These are phyloP conservation scores for Candida neerlandica DNA, from an alignment of 1,139 yeast genomes.

Conservation along the genomic window DNA sequence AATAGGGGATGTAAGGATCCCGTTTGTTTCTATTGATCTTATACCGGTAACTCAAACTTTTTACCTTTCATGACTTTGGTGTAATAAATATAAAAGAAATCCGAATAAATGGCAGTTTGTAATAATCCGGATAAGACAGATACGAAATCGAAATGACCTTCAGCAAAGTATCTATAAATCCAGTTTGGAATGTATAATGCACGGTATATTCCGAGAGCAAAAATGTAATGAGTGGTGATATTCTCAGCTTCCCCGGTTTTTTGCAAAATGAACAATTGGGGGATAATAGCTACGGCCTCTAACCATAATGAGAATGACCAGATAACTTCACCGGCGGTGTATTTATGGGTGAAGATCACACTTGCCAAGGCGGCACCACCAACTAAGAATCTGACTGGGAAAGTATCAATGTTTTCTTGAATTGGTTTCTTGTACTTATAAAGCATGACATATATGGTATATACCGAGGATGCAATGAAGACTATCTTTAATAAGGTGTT, in stretches of 20 bases:
- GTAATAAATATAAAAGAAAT: conserved; percentile 92
- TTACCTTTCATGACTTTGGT: conserved; percentile 76
- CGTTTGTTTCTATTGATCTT: conserved; percentile 13
- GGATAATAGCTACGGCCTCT: conserved; percentile 88
- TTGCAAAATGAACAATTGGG: conserved; percentile 88
- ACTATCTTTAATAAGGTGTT: conserved; percentile 79
- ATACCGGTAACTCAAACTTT: conserved; percentile 78
- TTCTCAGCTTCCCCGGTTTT: conserved; percentile 88
- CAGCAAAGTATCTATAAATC: conserved; percentile 81
- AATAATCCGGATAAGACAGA: conserved; percentile 78
- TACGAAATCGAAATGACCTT: conserved; percentile 68
- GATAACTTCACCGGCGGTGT: conserved; percentile 58
- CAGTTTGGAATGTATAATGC: conserved; percentile 91
- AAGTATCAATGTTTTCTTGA: conserved; percentile 61
- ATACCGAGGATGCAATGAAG: conserved; percentile 73
- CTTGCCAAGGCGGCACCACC: conserved; percentile 64
- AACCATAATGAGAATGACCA: conserved; percentile 87
- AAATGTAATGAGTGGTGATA: conserved; percentile 87
- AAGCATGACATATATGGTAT: conserved; percentile 74
- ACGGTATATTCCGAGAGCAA: conserved; percentile 88
- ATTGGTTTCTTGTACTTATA: conserved; percentile 61
- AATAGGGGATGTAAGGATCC: not conserved
- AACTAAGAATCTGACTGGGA: conserved; percentile 71
- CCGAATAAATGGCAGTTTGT: conserved; percentile 88
- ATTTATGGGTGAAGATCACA: conserved; percentile 67